A percentile compares a stretch with the other conserved stretches of the same genome.
Conservation (phyloP, 2,329 filamentous ascomycete genomes). For the Fusarium camptoceras region DNA sequence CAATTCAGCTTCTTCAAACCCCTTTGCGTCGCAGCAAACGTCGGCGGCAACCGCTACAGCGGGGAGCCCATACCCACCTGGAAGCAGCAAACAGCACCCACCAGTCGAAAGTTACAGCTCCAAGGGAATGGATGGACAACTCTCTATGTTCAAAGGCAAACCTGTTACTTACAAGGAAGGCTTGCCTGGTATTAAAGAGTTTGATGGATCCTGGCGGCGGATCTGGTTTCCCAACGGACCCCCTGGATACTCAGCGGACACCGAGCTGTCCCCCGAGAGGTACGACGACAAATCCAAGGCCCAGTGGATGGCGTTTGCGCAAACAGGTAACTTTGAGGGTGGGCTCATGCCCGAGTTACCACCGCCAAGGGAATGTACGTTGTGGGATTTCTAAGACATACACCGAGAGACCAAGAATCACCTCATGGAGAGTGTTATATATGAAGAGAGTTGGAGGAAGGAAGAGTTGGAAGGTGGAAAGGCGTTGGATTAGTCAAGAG, state of each 20-base stretch:
- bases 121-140: slow-evolving; percentile 56
- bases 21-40: slow-evolving; percentile 40
- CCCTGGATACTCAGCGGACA: slow-evolving; percentile 71
- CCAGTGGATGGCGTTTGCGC: slow-evolving; percentile 73
- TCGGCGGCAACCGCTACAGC: slow-evolving; percentile 23
- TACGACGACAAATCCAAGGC: slow-evolving; percentile 71
- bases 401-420: neutral
- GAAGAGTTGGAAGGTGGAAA: slow-evolving; percentile 16
- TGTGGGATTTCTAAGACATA: slow-evolving; percentile 73
- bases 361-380: slow-evolving; percentile 79
- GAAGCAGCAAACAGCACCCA: slow-evolving; percentile 59
- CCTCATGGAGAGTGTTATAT: slow-evolving; percentile 69
- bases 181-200: slow-evolving; percentile 61
- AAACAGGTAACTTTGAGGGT: slow-evolving; percentile 75
- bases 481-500: slow-evolving; percentile 38
- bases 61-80: slow-evolving; percentile 58
- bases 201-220: slow-evolving; percentile 68
- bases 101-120: slow-evolving; percentile 58
- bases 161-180: slow-evolving; percentile 68
- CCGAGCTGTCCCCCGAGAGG: slow-evolving; percentile 66
- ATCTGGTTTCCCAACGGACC: slow-evolving; percentile 81
- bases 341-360: slow-evolving; percentile 81
- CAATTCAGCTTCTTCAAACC: slow-evolving; percentile 34
- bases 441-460: slow-evolving; percentile 56
- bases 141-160: slow-evolving; percentile 72